These are phyloP conservation scores for Chlorella sp. DNA, from an alignment of 139 green algal genomes.

Conservation along the genomic window DNA sequence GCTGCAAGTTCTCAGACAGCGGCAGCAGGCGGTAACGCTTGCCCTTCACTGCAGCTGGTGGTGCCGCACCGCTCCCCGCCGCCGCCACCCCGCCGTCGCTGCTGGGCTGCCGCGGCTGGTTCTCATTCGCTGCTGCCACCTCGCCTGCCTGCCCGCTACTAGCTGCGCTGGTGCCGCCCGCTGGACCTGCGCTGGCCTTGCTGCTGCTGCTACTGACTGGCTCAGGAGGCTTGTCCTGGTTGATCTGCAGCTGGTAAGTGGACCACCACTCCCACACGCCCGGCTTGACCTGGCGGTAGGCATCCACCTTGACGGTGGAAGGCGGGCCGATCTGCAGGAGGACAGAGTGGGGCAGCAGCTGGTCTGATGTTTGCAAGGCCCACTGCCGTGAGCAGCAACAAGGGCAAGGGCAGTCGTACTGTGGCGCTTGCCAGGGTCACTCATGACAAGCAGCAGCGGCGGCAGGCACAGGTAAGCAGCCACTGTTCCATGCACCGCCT, in stretches of 20 bases:
- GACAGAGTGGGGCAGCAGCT: too few species aligned
- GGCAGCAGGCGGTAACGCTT: constrained; percentile 31
- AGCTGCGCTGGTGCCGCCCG: not conserved
- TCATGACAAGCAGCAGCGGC: too few species aligned
- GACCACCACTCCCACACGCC: constrained; percentile 46
- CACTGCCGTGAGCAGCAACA: too few species aligned
- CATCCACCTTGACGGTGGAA: constrained; percentile 33
- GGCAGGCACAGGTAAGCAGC: too few species aligned
- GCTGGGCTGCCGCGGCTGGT: constrained; percentile 14
- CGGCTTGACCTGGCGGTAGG: constrained; percentile 36
- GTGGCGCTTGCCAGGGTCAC: too few species aligned
- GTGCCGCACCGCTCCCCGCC: too few species aligned
- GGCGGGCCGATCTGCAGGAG: not conserved
- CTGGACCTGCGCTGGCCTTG: too few species aligned
- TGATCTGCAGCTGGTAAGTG: constrained; percentile 40
- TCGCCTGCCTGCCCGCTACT: not conserved
- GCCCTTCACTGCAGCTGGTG: not conserved
- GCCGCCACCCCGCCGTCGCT: not conserved
- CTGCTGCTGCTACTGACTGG: constrained; percentile 19
- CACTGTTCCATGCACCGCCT: not conserved
- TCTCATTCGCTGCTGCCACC: not conserved
- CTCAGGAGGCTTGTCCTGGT: constrained; percentile 42
- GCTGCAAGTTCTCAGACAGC: constrained; percentile 22
- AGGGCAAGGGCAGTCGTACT: too few species aligned
- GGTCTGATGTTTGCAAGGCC: too few species aligned